These are phyloP conservation scores for Bipolaris gigantea DNA, from an alignment of 2,329 filamentous ascomycete genomes.

Conservation along the genomic window DNA sequence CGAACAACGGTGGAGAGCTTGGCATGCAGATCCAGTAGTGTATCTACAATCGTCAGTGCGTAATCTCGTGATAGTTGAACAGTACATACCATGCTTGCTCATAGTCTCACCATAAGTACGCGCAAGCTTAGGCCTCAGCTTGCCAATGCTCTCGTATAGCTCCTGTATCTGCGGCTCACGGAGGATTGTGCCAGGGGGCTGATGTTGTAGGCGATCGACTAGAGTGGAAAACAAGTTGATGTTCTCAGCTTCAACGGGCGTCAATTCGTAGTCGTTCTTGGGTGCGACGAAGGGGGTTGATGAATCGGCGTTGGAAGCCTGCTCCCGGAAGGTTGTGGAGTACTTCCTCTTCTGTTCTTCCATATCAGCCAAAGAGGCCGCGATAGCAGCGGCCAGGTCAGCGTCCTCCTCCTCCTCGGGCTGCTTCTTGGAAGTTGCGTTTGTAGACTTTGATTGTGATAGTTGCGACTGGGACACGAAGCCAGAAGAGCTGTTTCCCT, in stretches of 20 bases:
- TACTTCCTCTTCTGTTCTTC: constrained; percentile 96
- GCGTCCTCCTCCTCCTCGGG: constrained; percentile 82
- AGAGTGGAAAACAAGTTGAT: constrained; percentile 95
- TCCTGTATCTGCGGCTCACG: constrained; percentile 97
- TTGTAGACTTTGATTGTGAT: constrained; percentile 42
- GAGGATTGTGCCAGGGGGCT: constrained; percentile 93
- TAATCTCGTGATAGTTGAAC: not conserved
- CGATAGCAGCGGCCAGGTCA: constrained; percentile 91
- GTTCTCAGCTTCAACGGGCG: constrained; percentile 91
- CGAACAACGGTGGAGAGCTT: constrained; percentile 95
- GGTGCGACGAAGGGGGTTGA: constrained; percentile 58
- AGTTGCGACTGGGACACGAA: constrained; percentile 69
- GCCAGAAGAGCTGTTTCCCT: constrained; percentile 68
- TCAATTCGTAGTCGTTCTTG: constrained; percentile 93
- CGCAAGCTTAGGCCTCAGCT: constrained; percentile 87
- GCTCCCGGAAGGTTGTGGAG: constrained; percentile 78
- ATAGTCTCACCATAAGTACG: constrained; percentile 97
- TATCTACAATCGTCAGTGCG: constrained; percentile 63
- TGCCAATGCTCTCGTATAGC: constrained; percentile 95
- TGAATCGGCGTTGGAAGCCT: constrained; percentile 61
- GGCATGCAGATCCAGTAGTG: constrained; percentile 87
- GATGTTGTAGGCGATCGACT: constrained; percentile 91
- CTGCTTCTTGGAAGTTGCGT: constrained; percentile 40
- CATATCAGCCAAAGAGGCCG: constrained; percentile 93
- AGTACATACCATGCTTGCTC: constrained; percentile 87